Base-by-base conservation (phyloP, 1,284 basidiomycete genomes). In the Marasmius sp. region DNA sequence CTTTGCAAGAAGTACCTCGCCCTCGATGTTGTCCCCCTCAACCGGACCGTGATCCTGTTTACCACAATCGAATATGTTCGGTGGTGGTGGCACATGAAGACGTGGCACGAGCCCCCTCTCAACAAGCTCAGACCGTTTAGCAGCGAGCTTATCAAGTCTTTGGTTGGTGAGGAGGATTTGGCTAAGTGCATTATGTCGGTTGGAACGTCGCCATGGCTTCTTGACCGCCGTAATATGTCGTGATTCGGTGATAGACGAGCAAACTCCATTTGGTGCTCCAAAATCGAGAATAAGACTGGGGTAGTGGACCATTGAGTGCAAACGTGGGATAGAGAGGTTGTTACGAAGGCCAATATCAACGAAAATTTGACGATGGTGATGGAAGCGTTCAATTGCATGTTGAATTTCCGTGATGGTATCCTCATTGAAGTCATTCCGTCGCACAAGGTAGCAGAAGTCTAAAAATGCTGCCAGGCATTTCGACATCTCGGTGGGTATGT, bases 401-500 rank as follows among this genome's bases (percentile, higher is more conserved):
- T 70, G 54, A 36, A 78, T 65, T 1, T 56, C n/a, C 0, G 49
- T 1, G 6, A 77, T 61, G 1, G 65, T 63, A 1, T 65, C 57
- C 1, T 62, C 62, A 22, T 63, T 64, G 7, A 71, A 63, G 27
- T 65, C 59, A 5, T 66, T 52, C 5, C 65, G 65, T 1, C 70
- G 70, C 8, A 68, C 69, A 20, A 75, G 66, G 57, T 78, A 77
- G 62, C 70, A 74, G 54, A 75, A 73, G n/a, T 77, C 72, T 0
- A 74, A 60, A 33, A 76, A 68, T 1, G 69, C 66, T 0, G 61
- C 18, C 9, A 76, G 18, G 1, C 66, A 57, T 18, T 60, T 49
- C 5, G 69, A 58, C 49, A 72, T 67, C 36, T 68, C 20, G 8
- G 34, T 14, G 14, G 68, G 70, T 16, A 74, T 62, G 60, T 68